Evolutionary conservation across 2,329 filamentous ascomycete genomes (phyloP), one percentile per base, ranked within the genome.

Genomic region (Phyllosticta citriasiana): DNA sequence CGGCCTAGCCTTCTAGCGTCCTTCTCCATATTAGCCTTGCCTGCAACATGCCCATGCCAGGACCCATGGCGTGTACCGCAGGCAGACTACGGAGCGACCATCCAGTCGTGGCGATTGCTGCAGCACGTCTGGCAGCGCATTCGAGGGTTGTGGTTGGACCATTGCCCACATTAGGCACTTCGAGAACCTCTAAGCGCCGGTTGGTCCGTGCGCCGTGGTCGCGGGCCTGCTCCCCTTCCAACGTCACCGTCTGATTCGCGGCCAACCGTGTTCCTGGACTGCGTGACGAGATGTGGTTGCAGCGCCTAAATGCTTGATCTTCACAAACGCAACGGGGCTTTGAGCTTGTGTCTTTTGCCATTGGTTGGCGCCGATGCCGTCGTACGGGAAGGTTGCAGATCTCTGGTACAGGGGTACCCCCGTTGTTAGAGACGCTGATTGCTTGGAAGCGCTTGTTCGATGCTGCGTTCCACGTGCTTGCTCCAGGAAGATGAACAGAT

Each of bases 361-460:
- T 24, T 35, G 27, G 27, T 35, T 24, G 9, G 33, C 35, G 2
- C 12, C 56, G 35, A 26, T 24, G 50, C 56, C 35, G 50, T 55
- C 30, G 30, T 55, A 27, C 58, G 53, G 58, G 53, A 60, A 56
- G 58, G 58, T 60, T 60, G 55, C 58, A 60, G 58, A 47, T 55
- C 25, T 53, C 35, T 24, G 33, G 53, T 25, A 55, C 55, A 55
- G 50, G 40, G 58, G 40, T 30, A 47, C 6, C 40, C 40, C 40
- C 40, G 40, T 47, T n/a, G 27, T 4, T 30, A 30, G 27, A 30
- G 27, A 47, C 4, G 3, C 40, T 22, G 19, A n/a, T n/a, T 47
- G 40, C 40, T 47, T 4, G 14, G 40, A 30, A 47, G 40, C 40
- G 40, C 40, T 12, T 16, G 16, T 47, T n/a, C 5, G 7, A n/a